Percentiles rank a stretch among this genome's conserved stretches.
Conservation (phyloP, 2,329 filamentous ascomycete genomes). For the Cadophora malorum region DNA sequence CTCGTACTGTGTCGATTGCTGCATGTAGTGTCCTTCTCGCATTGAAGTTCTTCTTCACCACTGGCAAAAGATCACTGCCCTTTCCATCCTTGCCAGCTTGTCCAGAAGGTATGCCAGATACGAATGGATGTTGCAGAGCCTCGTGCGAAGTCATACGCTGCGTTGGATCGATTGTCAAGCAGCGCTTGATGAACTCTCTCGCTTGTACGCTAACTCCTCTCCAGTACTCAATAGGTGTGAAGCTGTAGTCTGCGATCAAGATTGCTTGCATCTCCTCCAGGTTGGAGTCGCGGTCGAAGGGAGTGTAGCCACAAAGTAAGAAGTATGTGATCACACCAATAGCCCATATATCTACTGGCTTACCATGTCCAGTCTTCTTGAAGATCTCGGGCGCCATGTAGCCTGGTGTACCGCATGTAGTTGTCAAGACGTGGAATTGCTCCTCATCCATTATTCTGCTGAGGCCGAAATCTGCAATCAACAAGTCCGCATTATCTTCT, state of each 20-base stretch:
- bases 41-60: conserved; percentile 78
- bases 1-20: conserved; percentile 73
- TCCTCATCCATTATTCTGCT: conserved; percentile 99
- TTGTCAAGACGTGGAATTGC: conserved; percentile 96
- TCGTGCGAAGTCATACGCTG: conserved; percentile 91
- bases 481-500: conserved; percentile 94
- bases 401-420: conserved; percentile 95
- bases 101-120: conserved; percentile 56
- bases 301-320: conserved; percentile 95
- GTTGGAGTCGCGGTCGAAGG: conserved; percentile 96
- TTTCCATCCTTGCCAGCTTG: conserved; percentile 52
- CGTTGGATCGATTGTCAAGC: conserved; percentile 87
- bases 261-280: conserved; percentile 99
- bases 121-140: conserved; percentile 70
- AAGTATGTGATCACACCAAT: conserved; percentile 99
- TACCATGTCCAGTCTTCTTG: conserved; percentile 97
- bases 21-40: conserved; percentile 71
- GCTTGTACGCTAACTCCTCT: conserved; percentile 85
- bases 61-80: conserved; percentile 69
- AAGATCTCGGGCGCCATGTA: conserved; percentile 99
- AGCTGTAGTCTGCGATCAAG: conserved; percentile 93
- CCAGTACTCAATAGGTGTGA: conserved; percentile 96
- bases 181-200: conserved; percentile 90
- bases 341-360: conserved; percentile 98
- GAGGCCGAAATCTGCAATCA: conserved; percentile 97